Percentiles rank a stretch among this genome's conserved stretches.
phyloP scores from a whole-genome alignment of 2,329 filamentous ascomycete genomes.

The Pyrenochaeta sp. region DNA sequence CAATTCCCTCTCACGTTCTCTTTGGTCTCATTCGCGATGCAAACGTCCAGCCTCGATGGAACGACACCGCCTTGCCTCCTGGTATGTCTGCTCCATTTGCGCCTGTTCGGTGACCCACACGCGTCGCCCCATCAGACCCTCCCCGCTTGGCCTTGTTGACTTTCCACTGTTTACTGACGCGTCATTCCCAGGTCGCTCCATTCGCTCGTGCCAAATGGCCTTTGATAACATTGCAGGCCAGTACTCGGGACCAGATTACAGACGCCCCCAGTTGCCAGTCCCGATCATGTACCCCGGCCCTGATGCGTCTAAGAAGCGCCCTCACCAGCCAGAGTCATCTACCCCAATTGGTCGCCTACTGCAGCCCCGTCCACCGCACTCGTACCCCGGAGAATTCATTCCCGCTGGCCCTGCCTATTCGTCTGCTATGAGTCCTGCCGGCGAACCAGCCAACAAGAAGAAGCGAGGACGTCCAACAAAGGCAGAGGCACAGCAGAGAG shows the following conservation, averaged over 20 bases:
- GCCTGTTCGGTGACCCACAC: too few relatives aligned
- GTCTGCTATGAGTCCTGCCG: conserved; percentile 33
- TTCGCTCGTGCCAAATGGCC: conserved; percentile 47
- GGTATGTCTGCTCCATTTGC: conserved; percentile 48
- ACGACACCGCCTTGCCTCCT: conserved; percentile 57
- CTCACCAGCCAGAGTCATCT: conserved; percentile 39
- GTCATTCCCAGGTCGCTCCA: conserved; percentile 40
- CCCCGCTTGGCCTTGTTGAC: too few relatives aligned
- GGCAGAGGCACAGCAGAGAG: conserved; percentile 55
- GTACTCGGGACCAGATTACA: conserved; percentile 35
- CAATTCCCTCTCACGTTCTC: conserved; percentile 53
- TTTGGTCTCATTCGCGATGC: conserved; percentile 54
- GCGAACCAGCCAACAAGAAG: conserved; percentile 52
- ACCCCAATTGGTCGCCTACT: conserved; percentile 51
- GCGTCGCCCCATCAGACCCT: neutral
- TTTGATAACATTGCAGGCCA: conserved; percentile 39
- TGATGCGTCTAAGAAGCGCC: conserved; percentile 47
- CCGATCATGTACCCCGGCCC: conserved; percentile 42
- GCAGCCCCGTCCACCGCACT: conserved; percentile 53
- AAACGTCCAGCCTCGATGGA: conserved; percentile 57
- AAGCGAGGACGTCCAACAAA: conserved; percentile 59
- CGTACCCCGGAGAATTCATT: conserved; percentile 42
- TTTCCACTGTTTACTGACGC: too few relatives aligned
- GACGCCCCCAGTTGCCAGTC: conserved; percentile 37
- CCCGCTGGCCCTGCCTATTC: conserved; percentile 37